Base-by-base conservation (phyloP, 2,329 filamentous ascomycete species). In the Colletotrichum abscissum region DNA sequence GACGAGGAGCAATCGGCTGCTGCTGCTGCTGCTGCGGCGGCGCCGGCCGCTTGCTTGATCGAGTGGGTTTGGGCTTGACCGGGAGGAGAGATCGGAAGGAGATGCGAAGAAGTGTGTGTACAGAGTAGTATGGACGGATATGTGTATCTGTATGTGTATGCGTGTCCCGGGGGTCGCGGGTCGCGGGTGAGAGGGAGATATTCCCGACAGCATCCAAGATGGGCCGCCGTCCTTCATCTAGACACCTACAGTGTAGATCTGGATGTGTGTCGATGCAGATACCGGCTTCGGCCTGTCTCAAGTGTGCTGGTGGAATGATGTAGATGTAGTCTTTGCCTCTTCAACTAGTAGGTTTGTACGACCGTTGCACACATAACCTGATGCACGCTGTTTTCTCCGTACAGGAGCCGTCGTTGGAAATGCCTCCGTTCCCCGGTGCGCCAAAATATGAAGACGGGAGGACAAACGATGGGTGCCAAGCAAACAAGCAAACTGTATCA, bases 11-110 rank as follows among this genome's bases (percentile, higher is more conserved):
- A 33, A 46, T n/a, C 19, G 24, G 54, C 58, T 63, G 56, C 59
- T 35, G 62, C 26, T 26, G 26, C 26, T 26, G 24, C 24, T 24
- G 24, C 63, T n/a, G 46, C 60, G 70, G 60, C 67, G 56, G 60
- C 62, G 67, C 65, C 59, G 69, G 59, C 42, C 59, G 60, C 67
- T 73, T 60, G 70, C 70, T 63, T 70, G 70, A 70, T 72, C 63
- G 67, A 72, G 38, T 42, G 38, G 38, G 38, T 42, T 42, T 42
- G 38, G 38, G 56, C n/a, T 33, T 22, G 26, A 64, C 24, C 8
- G 28, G 46, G 16, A 22, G 52, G 62, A 30, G n/a, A 28, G 52
- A 19, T 30, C 58, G 49, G 65, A 12, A 30, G n/a, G 46, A 38
- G 30, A 33, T 46, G 56, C 26, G 65, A 54, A 49, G 38, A 54